Conservation (phyloP, 495 filamentous ascomycete genomes). For the Aspergillus bertholletiae region DNA sequence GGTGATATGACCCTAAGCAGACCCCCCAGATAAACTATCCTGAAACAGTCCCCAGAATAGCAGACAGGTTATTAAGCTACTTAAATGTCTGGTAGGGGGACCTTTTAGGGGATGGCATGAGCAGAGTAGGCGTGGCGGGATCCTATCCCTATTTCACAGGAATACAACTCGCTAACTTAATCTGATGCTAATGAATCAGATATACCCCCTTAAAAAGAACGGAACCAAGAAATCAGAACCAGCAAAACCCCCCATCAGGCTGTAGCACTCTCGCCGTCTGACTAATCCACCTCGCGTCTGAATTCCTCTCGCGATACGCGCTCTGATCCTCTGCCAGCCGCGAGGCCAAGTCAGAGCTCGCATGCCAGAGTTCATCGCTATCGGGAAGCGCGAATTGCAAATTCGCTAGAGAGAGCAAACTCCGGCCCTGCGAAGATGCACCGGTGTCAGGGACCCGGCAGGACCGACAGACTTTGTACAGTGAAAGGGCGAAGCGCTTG, state of each 20-base stretch:
- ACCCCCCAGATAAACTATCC: no score
- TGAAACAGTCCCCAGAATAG: no score
- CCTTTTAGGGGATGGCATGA: no score
- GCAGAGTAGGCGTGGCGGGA: no score
- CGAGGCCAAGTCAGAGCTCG: neutral
- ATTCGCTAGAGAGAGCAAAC: neutral
- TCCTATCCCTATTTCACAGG: no score
- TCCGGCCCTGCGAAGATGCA: neutral
- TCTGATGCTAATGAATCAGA: no score
- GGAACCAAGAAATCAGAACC: no score
- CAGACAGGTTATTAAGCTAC: no score
- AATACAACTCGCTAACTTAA: no score
- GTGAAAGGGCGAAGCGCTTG: constrained; percentile 9
- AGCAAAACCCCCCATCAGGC: neutral
- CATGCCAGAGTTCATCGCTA: neutral
- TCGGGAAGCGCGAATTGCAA: neutral
- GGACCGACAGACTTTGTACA: constrained; percentile 9
- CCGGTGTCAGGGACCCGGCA: neutral
- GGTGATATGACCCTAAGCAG: no score
- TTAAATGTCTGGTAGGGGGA: no score
- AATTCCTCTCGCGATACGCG: neutral
- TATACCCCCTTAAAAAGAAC: no score
- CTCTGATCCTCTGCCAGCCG: neutral
- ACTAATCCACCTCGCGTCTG: neutral
- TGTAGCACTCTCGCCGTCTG: neutral